A percentile compares a stretch with the other conserved stretches of the same genome.
These are phyloP conservation scores for Esteya vermicola DNA, from an alignment of 2,329 filamentous ascomycete genomes.

Conservation along the genomic window DNA sequence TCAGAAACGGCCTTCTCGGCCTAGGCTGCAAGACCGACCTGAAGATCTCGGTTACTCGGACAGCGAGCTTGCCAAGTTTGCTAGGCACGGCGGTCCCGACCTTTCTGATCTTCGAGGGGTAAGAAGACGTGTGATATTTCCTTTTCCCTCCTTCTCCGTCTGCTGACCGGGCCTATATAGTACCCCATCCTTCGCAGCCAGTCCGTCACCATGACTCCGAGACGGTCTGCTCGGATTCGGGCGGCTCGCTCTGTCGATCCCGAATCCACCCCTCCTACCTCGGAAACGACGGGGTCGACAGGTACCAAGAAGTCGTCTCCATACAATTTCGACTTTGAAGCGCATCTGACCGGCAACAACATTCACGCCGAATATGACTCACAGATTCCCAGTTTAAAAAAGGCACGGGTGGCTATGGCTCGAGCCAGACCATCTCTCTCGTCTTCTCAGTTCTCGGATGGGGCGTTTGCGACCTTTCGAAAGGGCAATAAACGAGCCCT, in stretches of 20 bases:
- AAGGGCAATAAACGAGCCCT: constrained; percentile 14
- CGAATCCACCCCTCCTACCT: constrained; percentile 9
- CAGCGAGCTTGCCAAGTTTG: constrained; percentile 11
- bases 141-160: background rate
- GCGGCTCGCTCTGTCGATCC: constrained; percentile 9
- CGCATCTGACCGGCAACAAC: too few species aligned
- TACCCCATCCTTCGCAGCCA: background rate
- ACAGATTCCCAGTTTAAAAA: too few species aligned
- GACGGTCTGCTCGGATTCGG: constrained; percentile 7
- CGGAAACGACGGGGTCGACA: constrained; percentile 4
- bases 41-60: background rate
- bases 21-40: too few species aligned
- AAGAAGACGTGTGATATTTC: constrained; percentile 3
- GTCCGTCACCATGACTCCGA: constrained; percentile 6
- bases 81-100: constrained; percentile 14
- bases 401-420: too few species aligned
- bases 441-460: too few species aligned
- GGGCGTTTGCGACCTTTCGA: constrained; percentile 17
- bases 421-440: too few species aligned
- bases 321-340: constrained; percentile 21
- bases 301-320: constrained; percentile 14
- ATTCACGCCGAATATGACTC: too few species aligned
- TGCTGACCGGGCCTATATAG: constrained; percentile 1
- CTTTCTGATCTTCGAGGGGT: constrained; percentile 13
- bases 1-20: too few species aligned